phyloP scores from a whole-genome alignment of 2,329 filamentous ascomycete genomes.

The Colletotrichum limetticola region DNA sequence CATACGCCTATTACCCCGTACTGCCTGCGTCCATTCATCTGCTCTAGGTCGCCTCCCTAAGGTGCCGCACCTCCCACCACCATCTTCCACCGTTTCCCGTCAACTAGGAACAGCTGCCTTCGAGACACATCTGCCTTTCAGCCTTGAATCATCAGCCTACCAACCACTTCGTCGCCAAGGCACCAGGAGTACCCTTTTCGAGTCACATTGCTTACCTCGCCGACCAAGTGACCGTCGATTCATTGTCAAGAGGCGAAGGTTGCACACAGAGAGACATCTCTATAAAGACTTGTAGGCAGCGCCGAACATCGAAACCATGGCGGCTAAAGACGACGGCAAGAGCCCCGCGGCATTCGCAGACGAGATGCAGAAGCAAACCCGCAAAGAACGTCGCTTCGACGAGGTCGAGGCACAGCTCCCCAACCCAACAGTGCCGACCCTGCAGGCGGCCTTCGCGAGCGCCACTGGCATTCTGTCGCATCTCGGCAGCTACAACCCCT shows the following conservation, averaged over 20 bases:
- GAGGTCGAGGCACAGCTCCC: slow-evolving; percentile 61
- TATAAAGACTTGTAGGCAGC: slow-evolving; percentile 5
- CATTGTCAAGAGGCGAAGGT: background rate
- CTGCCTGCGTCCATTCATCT: slow-evolving; percentile 2
- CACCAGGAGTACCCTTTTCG: slow-evolving; percentile 4
- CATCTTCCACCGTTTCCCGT: background rate
- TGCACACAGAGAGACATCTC: background rate
- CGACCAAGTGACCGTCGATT: slow-evolving; percentile 21
- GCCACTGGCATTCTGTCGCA: slow-evolving; percentile 57
- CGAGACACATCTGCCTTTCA: slow-evolving; percentile 2
- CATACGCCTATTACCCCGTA: slow-evolving; percentile 5
- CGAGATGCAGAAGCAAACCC: slow-evolving; percentile 62
- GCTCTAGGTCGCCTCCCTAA: background rate
- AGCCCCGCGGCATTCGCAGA: slow-evolving; percentile 43
- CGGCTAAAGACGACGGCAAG: slow-evolving; percentile 8
- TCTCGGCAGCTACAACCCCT: slow-evolving; percentile 65
- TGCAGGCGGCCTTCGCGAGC: slow-evolving; percentile 44
- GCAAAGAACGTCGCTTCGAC: slow-evolving; percentile 59
- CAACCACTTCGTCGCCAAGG: slow-evolving; percentile 32
- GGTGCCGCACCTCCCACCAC: background rate
- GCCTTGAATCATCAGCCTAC: slow-evolving; percentile 31
- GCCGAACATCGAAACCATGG: slow-evolving; percentile 11
- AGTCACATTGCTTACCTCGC: slow-evolving; percentile 15
- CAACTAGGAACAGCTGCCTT: slow-evolving; percentile 7
- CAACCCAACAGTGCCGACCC: slow-evolving; percentile 44